Evolutionary conservation across 768 basidiomycete genomes (phyloP), one percentile per base, ranked within the genome.

Genomic region (Hysterangium stoloniferum): DNA sequence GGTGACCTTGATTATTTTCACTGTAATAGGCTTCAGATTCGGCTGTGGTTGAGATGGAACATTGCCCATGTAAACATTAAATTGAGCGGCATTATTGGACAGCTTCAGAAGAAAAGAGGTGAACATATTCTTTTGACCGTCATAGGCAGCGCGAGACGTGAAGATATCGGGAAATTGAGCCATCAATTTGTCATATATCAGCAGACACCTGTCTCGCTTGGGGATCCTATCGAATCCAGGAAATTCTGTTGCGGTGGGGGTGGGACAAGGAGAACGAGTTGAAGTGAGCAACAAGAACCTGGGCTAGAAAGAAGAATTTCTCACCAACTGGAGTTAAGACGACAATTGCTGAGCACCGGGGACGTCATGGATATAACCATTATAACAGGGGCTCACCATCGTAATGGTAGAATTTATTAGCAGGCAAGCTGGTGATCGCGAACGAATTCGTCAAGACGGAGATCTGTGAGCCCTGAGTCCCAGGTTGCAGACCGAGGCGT

Each of bases 91-190:
- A 22, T 51, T 51, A 32, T 51, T 51, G 20, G 36, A 17, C 17
- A 51, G 31, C 8, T 51, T 15, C 13, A 51, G 29, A 15, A 13
- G 38, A 7, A 42, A n/a, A 2, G 38, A 32, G 13, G 38, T 2
- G 24, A 40, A 51, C n/a, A 51, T 15, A 31, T 51, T 51, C 9
- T 35, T 37, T 9, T 51, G 37, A 17, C 49, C 49, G 25, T 51
- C 49, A 24, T 42, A 51, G 13, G 40, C 37, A 43, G 49, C 49
- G 4, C 49, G 49, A 4, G 49, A 40, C 4, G 17, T 25, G 19
- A 51, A 51, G 7, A 41, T 2, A 13, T 38, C 3, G 4, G 49
- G 31, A 13, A 41, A 5, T 20, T 51, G 49, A 15, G 33, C 17
- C 25, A 41, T 37, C 15, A 51, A 24, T 31, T 19, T 51, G n/a